Base-by-base conservation (phyloP, 331 rosid genomes). In the Malus hybrid region DNA sequence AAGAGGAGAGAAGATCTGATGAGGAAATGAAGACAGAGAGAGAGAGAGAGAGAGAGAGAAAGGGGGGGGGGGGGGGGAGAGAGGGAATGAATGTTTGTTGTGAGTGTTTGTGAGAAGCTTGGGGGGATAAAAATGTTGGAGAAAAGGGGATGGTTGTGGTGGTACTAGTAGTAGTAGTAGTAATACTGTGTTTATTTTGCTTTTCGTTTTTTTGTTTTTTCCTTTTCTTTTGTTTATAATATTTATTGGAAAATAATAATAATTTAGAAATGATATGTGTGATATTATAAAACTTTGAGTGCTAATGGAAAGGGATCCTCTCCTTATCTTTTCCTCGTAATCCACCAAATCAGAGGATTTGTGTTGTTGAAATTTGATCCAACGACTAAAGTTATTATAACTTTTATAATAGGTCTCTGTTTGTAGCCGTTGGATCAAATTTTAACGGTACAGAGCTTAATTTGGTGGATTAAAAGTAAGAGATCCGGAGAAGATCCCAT, bases 51-150 rank as follows among this genome's bases (percentile, higher is more conserved):
- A 44, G 9, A 28, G 8, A 19, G 50, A 27, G 31, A 42, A 76
- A 27, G 68, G n/a, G 19, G 24, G 24, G 24, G 24, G 24, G 24
- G 24, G 24, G 24, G 24, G 1, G 24, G 29, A 22, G 65, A 33
- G 73, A 62, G 54, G 64, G 87, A 71, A 64, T 46, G 81, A 39
- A 39, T 78, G 20, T 57, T 79, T 62, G 29, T 24, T 24, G 66
- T 62, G 36, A 20, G 33, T 22, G 65, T 61, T 19, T 61, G 66
- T 6, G 46, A 10, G 69, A 65, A 32, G 19, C 14, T 65, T 65
- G 44, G 66, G 69, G 46, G 69, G 74, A 80, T 83, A 69, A 83
- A 82, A 86, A 76, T 80, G 86, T 74, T 42, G 60, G 80, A 18
- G 31, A 70, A 29, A 7, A 67, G 24, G 71, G 56, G 31, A 18